phyloP scores from a whole-genome alignment of 345 rosid genomes.

The Rhizophora apiculata region DNA sequence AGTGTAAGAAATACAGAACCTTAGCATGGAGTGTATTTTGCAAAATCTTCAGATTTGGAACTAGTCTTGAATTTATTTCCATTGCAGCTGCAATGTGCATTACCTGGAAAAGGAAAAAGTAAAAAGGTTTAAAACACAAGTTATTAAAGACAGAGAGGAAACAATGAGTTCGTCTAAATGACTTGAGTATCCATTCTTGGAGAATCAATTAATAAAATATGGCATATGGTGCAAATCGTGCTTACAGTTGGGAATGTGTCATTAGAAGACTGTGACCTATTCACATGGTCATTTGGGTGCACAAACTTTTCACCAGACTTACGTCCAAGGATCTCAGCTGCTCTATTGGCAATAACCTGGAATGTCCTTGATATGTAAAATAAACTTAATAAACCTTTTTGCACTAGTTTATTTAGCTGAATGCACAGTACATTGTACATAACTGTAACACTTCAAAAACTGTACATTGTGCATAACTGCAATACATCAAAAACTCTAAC shows the following conservation, averaged over 20 bases:
- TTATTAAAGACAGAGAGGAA: no score
- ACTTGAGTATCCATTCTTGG: no score
- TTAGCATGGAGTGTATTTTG: slow-evolving; percentile 61
- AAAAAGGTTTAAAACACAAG: neutral
- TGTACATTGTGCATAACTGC: no score
- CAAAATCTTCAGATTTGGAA: slow-evolving; percentile 70
- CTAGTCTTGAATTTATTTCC: slow-evolving; percentile 83
- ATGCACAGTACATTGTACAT: no score
- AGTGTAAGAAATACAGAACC: slow-evolving; percentile 39
- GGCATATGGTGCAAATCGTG: slow-evolving; percentile 12
- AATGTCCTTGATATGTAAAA: slow-evolving; percentile 11
- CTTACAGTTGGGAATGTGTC: slow-evolving; percentile 97
- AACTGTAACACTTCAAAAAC: no score
- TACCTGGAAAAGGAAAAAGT: slow-evolving; percentile 44
- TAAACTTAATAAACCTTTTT: neutral
- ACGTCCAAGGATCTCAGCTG: slow-evolving; percentile 91
- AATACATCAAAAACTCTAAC: no score
- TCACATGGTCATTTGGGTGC: slow-evolving; percentile 98
- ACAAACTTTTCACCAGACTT: slow-evolving; percentile 83
- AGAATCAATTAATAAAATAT: no score
- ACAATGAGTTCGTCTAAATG: no score
- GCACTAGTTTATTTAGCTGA: neutral
- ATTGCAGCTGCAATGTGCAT: slow-evolving; percentile 98
- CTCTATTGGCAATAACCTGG: slow-evolving; percentile 97
- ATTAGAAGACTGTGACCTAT: slow-evolving; percentile 92